phyloP scores from a whole-genome alignment of 2,329 filamentous ascomycete genomes.

The Alternaria dauci region DNA sequence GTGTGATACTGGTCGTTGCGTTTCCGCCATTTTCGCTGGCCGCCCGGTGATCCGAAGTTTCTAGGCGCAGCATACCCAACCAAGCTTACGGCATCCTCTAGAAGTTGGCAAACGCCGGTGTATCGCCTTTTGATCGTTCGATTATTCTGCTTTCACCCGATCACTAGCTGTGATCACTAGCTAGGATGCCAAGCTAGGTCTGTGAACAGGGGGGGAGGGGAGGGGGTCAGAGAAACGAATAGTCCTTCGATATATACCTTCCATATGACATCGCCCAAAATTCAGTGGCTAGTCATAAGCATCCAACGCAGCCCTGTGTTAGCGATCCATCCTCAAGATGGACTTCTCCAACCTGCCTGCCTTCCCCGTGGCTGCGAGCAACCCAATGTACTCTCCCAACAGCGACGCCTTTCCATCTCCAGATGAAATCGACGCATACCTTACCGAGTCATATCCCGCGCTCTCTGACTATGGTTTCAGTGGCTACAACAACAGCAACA shows the following conservation, averaged over 20 bases:
- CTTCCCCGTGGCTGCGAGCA: constrained; percentile 3
- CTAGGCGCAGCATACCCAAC: constrained; percentile 7
- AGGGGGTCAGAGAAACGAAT: constrained; percentile 12
- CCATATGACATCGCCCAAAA: not conserved
- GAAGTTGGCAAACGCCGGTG: constrained; percentile 12
- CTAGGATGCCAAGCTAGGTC: constrained; percentile 9
- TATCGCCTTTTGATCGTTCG: constrained; percentile 11
- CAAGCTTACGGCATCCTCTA: constrained; percentile 12
- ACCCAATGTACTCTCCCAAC: constrained; percentile 12
- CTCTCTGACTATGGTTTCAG: constrained; percentile 10
- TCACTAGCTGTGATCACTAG: not conserved
- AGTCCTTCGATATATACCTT: constrained; percentile 1
- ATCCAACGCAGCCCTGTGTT: not conserved
- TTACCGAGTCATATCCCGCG: constrained; percentile 9
- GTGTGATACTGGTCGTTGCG: constrained; percentile 1
- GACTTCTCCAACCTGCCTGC: constrained; percentile 9
- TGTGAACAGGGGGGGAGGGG: not conserved
- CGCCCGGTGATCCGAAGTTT: constrained; percentile 9
- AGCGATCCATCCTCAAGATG: constrained; percentile 1
- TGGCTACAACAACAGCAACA: not conserved
- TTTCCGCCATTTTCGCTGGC: not conserved
- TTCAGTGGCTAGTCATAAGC: not conserved
- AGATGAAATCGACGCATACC: constrained; percentile 11
- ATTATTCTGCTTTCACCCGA: constrained; percentile 8
- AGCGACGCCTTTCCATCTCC: constrained; percentile 15